Base-by-base conservation (phyloP, 2,329 filamentous ascomycete species). In the Neonectria punicea region DNA sequence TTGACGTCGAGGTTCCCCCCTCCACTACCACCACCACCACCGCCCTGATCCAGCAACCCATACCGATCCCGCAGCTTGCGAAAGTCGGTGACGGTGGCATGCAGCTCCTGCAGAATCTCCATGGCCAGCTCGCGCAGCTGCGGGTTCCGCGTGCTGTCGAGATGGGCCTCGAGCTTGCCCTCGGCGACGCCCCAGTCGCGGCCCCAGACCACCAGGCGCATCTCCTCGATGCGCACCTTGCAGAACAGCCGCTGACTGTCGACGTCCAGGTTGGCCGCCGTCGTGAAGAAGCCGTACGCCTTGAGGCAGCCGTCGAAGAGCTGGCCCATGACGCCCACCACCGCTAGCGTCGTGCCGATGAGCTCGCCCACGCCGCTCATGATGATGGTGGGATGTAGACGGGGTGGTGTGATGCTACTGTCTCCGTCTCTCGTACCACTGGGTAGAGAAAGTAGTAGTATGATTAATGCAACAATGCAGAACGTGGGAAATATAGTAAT, bases 161-260 rank as follows among this genome's bases (percentile, higher is more conserved):
- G 75, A 61, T 83, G 81, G 36, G 77, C 79, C 70, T 84, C 82
- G 1, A 84, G 74, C 54, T 68, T 75, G 5, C 82, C 82, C 73
- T 84, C 82, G 10, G 80, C 77, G 36, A 84, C 81, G 25, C 82
- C 82, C 82, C 82, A 84, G 67, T 83, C 80, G 34, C 82, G 73
- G 18, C 82, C 82, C 82, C 82, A 84, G 62, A 83, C 80, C 32
- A 81, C 72, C 39, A 84, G 76, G 4, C 82, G 78, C 80, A 82
- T 83, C 78, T 84, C 82, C 74, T 84, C 82, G 70, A 84, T 84
- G 55, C 81, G 80, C 59, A 84, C 80, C 70, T 84, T 84, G 75
- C 82, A 84, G 47, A 82, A 73, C 34, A 84, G 74, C 43, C 80
- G 78, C 70, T 82, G 80, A 63, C 77, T 78, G 70, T 84, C 81